phyloP scores from a whole-genome alignment of 2,329 filamentous ascomycete species.

The Colletotrichum theobromicola region DNA sequence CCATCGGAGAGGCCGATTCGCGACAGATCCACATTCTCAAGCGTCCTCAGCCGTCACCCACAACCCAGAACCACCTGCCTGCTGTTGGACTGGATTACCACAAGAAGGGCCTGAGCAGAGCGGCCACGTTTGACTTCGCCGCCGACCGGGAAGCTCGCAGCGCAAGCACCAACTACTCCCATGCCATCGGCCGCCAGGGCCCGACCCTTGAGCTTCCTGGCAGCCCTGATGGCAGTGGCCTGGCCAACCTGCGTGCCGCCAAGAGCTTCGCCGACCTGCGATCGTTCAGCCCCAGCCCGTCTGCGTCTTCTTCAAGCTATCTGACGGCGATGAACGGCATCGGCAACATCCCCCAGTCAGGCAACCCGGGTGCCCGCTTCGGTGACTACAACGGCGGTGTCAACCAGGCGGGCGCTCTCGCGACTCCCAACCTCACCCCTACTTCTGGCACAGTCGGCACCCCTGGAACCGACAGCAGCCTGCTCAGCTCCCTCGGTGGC shows the following conservation, averaged over 20 bases:
- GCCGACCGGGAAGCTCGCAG: conserved; percentile 73
- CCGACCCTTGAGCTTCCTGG: conserved; percentile 90
- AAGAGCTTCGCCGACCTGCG: conserved; percentile 97
- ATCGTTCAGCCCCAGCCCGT: conserved; percentile 93
- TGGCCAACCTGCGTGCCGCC: conserved; percentile 82
- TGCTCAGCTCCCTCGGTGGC: conserved; percentile 54
- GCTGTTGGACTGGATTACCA: conserved; percentile 77
- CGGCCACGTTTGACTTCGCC: conserved; percentile 97
- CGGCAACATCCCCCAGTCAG: conserved; percentile 55
- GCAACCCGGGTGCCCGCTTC: conserved; percentile 42
- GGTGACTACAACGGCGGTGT: conserved; percentile 49
- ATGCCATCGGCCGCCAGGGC: conserved; percentile 78
- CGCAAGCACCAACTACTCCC: conserved; percentile 70
- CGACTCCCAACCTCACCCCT: conserved; percentile 36
- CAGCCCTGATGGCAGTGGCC: conserved; percentile 67
- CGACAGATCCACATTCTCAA: conserved; percentile 92
- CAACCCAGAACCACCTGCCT: conserved; percentile 62
- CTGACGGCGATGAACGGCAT: conserved; percentile 58
- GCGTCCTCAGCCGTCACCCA: conserved; percentile 57
- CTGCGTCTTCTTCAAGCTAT: conserved; percentile 87
- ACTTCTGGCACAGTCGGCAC: conserved; percentile 43
- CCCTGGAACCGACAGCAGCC: conserved; percentile 41
- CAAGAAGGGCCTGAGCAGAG: conserved; percentile 85
- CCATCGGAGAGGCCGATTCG: conserved; percentile 85
- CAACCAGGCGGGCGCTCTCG: conserved; percentile 37